phyloP scores from a whole-genome alignment of 2,329 filamentous ascomycete genomes.

The Ophiostoma australiae region DNA sequence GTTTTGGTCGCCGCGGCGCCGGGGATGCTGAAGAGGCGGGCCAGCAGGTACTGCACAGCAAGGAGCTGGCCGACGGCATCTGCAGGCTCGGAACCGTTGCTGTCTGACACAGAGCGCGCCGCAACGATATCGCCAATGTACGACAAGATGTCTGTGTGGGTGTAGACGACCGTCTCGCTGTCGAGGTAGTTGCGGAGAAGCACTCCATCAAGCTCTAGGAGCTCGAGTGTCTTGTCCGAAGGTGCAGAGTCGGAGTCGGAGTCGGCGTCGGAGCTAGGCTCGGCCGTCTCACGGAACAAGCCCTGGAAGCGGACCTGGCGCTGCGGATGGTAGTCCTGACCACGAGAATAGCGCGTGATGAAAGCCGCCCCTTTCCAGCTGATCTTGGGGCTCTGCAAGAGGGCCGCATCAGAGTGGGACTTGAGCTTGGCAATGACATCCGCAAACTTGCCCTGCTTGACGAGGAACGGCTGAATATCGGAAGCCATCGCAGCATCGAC shows the following conservation, averaged over 20 bases:
- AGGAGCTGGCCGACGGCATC: constrained; percentile 39
- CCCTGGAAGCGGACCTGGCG: constrained; percentile 35
- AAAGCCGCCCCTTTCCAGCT: constrained; percentile 47
- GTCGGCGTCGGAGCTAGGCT: background rate
- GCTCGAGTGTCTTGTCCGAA: background rate
- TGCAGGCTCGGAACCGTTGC: background rate
- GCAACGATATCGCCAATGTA: constrained; percentile 36
- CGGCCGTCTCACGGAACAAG: constrained; percentile 24
- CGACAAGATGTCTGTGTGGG: constrained; percentile 33
- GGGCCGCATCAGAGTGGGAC: constrained; percentile 27
- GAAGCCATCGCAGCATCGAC: constrained; percentile 29
- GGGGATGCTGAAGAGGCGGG: constrained; percentile 34
- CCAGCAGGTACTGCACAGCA: constrained; percentile 42
- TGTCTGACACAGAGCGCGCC: background rate
- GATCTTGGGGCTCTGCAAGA: constrained; percentile 26
- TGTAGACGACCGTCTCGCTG: constrained; percentile 29
- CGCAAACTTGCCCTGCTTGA: constrained; percentile 13
- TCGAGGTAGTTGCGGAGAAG: constrained; percentile 32
- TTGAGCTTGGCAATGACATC: constrained; percentile 23
- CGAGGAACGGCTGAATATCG: constrained; percentile 26
- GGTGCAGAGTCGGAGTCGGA: background rate
- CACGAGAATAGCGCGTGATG: constrained; percentile 37
- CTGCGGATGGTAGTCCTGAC: constrained; percentile 32
- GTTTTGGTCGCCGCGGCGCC: constrained; percentile 16
- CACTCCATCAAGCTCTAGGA: constrained; percentile 34